A percentile compares a stretch with the other conserved stretches of the same genome.
Conservation (phyloP, 441 rosid genomes). For the Raphanus hybrid region DNA sequence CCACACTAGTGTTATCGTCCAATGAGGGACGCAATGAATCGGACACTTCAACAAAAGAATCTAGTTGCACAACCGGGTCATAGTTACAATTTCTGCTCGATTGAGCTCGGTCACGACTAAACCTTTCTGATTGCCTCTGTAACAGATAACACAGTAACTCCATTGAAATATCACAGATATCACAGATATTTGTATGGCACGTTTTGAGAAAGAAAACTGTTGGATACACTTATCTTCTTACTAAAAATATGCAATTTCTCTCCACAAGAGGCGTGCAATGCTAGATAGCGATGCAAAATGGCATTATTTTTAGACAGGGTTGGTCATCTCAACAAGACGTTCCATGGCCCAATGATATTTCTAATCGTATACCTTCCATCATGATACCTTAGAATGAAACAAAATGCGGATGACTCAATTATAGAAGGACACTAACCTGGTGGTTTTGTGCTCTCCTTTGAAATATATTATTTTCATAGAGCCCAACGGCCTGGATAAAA, state of each 20-base stretch:
- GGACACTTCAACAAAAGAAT: slow-evolving; percentile 68
- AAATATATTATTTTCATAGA: slow-evolving; percentile 84
- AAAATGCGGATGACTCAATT: slow-evolving; percentile 15
- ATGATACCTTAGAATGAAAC: slow-evolving; percentile 13
- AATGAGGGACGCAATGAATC: slow-evolving; percentile 52
- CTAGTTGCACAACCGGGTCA: slow-evolving; percentile 57
- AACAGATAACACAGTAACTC: slow-evolving; percentile 27
- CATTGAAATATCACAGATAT: slow-evolving; percentile 12
- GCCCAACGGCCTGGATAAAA: slow-evolving; percentile 91
- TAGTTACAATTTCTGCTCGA: slow-evolving; percentile 62
- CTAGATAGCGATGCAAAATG: not conserved
- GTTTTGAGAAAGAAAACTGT: not conserved
- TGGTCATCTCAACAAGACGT: not conserved
- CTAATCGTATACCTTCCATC: slow-evolving; percentile 10
- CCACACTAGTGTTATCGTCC: slow-evolving; percentile 72
- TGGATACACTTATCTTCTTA: not conserved
- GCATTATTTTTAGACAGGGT: not conserved
- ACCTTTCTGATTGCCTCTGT: slow-evolving; percentile 87
- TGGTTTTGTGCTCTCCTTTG: slow-evolving; percentile 78
- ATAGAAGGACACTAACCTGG: slow-evolving; percentile 56
- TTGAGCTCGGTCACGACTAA: slow-evolving; percentile 67
- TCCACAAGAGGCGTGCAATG: not conserved
- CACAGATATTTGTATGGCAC: slow-evolving; percentile 19
- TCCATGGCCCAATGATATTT: not conserved
- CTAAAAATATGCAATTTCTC: not conserved